Conservation (phyloP, 1,139 yeast genomes). For the Yueomyces sp. region DNA sequence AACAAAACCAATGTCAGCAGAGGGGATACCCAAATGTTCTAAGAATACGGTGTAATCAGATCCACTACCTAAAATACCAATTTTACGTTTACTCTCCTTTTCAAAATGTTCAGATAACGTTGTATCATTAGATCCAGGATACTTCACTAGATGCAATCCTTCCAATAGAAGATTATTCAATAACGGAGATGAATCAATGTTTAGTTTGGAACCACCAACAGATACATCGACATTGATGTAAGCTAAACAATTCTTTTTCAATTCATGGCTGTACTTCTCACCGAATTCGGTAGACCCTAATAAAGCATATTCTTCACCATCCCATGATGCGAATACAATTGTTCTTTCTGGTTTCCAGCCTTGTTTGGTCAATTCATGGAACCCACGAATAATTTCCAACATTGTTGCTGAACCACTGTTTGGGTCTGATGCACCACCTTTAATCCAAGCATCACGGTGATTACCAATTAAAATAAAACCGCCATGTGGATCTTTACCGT, state of each 20-base stretch:
- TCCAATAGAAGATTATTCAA: constrained; percentile 31
- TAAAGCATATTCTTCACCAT: constrained; percentile 60
- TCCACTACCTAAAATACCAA: constrained; percentile 47
- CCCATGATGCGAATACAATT: constrained; percentile 55
- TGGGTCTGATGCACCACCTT: constrained; percentile 63
- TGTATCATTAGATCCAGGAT: constrained; percentile 32
- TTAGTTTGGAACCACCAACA: constrained; percentile 22
- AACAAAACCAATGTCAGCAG: constrained; percentile 44
- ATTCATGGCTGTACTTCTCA: constrained; percentile 26
- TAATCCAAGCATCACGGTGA: constrained; percentile 66
- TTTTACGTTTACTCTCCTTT: constrained; percentile 24
- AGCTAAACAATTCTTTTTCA: constrained; percentile 34
- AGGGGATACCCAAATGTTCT: constrained; percentile 56
- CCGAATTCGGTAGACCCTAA: constrained; percentile 63
- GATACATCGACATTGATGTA: constrained; percentile 24
- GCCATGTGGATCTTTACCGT: constrained; percentile 39
- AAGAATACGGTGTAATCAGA: constrained; percentile 57
- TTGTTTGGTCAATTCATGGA: constrained; percentile 33
- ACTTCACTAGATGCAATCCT: constrained; percentile 29
- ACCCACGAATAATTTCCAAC: constrained; percentile 45
- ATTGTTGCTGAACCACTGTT: constrained; percentile 52
- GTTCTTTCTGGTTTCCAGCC: constrained; percentile 61
- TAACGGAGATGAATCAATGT: constrained; percentile 39
- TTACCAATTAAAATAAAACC: constrained; percentile 46
- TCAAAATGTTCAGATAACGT: constrained; percentile 47